Evolutionary conservation across 75 land plant genomes (phyloP).

Genomic region (Cupressus sempervirens): DNA sequence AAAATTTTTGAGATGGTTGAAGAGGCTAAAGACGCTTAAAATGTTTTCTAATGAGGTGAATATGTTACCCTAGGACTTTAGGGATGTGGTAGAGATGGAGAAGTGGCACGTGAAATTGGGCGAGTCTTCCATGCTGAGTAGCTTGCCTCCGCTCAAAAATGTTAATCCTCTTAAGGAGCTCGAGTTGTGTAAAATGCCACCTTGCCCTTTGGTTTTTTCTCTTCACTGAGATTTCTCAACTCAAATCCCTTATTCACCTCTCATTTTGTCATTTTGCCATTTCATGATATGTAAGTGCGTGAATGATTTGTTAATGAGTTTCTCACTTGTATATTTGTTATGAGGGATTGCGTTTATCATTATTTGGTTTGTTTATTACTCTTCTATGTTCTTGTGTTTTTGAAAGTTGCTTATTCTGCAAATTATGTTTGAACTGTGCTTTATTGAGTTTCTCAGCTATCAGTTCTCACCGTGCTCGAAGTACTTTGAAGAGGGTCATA

Average conservation of each 20-base stretch:
- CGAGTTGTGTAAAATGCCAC: slow-evolving; percentile 70
- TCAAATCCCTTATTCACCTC: slow-evolving; percentile 62
- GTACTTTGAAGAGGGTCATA: too few species aligned
- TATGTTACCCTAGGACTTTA: slow-evolving; percentile 49
- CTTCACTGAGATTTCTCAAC: slow-evolving; percentile 56
- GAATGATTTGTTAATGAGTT: too few species aligned
- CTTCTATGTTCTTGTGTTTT: too few species aligned
- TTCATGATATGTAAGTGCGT: slow-evolving; percentile 70
- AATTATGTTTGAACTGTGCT: too few species aligned
- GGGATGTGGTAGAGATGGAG: slow-evolving; percentile 55
- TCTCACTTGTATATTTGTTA: too few species aligned
- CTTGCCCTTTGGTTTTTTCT: slow-evolving; percentile 47
- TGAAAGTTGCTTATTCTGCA: too few species aligned
- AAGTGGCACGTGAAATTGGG: slow-evolving; percentile 60
- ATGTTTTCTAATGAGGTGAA: slow-evolving; percentile 73
- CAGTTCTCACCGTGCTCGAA: too few species aligned
- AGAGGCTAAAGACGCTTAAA: slow-evolving; percentile 52
- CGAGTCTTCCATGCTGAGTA: slow-evolving; percentile 36
- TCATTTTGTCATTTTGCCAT: slow-evolving; percentile 84
- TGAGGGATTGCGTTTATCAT: too few species aligned
- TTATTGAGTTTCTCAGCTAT: too few species aligned
- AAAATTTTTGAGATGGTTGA: slow-evolving; percentile 21
- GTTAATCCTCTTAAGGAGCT: slow-evolving; percentile 61
- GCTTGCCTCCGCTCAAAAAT: slow-evolving; percentile 47
- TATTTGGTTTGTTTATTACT: too few species aligned